Percentiles rank a stretch among this genome's conserved stretches.
Conservation (phyloP, 495 filamentous ascomycete genomes). For the Penicillium angulare region DNA sequence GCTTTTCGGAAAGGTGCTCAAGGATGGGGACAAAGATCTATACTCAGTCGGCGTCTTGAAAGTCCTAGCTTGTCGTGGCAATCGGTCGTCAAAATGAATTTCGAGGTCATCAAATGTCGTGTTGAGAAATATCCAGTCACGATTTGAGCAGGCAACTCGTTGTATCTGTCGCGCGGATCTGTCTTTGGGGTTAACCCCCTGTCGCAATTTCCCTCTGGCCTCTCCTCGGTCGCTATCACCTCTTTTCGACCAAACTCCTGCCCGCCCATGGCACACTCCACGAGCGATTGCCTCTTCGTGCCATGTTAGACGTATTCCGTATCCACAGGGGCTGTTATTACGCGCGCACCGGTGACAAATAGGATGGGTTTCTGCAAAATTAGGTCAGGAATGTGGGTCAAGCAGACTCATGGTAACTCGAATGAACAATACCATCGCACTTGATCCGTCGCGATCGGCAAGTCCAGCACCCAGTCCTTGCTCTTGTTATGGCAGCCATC, state of each 20-base stretch:
- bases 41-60: neutral
- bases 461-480: slow-evolving; percentile 22
- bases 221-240: neutral
- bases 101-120: slow-evolving; percentile 21
- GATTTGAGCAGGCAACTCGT: neutral
- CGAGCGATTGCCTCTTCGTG: slow-evolving; percentile 24
- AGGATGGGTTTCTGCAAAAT: slow-evolving; percentile 15
- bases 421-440: slow-evolving; percentile 20
- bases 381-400: slow-evolving; percentile 1
- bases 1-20: slow-evolving; percentile 1
- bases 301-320: slow-evolving; percentile 24
- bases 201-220: no score
- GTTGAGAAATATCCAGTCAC: slow-evolving; percentile 19
- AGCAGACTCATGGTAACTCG: no score
- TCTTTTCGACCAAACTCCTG: slow-evolving; percentile 25
- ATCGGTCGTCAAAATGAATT: slow-evolving; percentile 13
- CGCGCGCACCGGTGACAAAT: slow-evolving; percentile 20
- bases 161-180: neutral
- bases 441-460: slow-evolving; percentile 25
- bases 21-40: neutral
- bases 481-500: slow-evolving; percentile 19
- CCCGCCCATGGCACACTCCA: slow-evolving; percentile 23
- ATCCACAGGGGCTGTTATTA: slow-evolving; percentile 17
- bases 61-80: no score
- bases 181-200: neutral